Evolutionary conservation across 78 protist genomes (phyloP), one percentile per base, ranked within the genome.

Genomic region (Pelomyxa schiedti): DNA sequence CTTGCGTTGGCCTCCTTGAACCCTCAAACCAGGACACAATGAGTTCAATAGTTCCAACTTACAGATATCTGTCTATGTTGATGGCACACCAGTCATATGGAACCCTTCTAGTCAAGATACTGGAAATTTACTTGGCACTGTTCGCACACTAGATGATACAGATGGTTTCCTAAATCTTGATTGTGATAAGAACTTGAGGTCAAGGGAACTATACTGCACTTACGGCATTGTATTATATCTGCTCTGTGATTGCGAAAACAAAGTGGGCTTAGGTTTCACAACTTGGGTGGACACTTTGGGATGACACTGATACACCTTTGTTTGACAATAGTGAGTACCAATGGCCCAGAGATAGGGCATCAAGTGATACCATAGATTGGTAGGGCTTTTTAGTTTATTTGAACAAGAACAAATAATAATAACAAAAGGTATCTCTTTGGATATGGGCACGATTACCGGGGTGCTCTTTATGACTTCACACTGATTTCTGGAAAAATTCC

Each of bases 381-480:
- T 7, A 26, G 30, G 29, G 3, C 4, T 5, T 3, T 74, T 5
- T 66, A 4, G 3, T 26, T 39, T 4, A 4, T 71, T 64, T 16
- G 16, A 66, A 16, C 70, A 66, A n/a, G 75, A 9, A 22, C 16
- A 16, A 16, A 67, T 9, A 29, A 1, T 28, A 4, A 26, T 26
- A 22, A 0, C 39, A 87, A 85, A 26, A 1, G 1, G 81, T 84
- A 85, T 72, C 29, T 85, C 5, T 84, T 85, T 28, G 73, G 30
- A 26, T 72, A 77, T 39, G 82, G 88, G 4, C 40, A 0, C 65
- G 83, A 76, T 66, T 84, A 52, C 83, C 1, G 0, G 8, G 65
- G 28, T 2, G 88, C 88, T 7, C 66, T 84, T 24, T 16, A 2
- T 9, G 88, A 84, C 71, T 75, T 52, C 52, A 8, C 74, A 9